Base-by-base conservation (phyloP, 139 green algal genomes). In the Chlamydomonas sphaeroides region DNA sequence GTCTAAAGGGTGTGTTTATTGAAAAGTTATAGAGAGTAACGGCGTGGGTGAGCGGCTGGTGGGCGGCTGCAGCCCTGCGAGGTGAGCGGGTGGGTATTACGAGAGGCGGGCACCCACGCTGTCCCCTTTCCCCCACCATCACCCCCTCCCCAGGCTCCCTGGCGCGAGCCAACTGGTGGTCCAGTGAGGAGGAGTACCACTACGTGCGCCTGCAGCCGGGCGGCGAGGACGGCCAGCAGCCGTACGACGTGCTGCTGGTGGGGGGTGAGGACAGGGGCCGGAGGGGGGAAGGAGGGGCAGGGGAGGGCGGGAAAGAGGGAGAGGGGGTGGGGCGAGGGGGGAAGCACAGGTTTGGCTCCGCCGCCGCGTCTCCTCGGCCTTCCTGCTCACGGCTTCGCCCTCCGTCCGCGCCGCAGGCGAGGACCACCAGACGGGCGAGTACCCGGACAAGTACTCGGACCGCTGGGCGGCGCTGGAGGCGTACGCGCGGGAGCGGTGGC, bases 171-270 rank as follows among this genome's bases (percentile, higher is more conserved):
- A 69, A 89, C 49, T 95, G 87, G 84, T 95, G 92, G 92, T 71
- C 76, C 63, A 95, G 92, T 0, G 90, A 75, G n/a, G 78, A 87
- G 41, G 68, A 69, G 5, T 95, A 95, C 85, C 92, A 95, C 57
- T 95, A 95, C 70, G 67, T 93, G 0, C 84, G 92, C 35, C 56
- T 89, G 51, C 87, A 91, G 33, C 74, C 89, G 18, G 79, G 83
- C 51, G 79, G 91, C 45, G 62, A 51, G 42, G 75, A 82, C 62
- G 75, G 75, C 32, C 36, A 30, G 0, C 42, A 63, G n/a, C 69
- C 84, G 3, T 57, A 90, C 28, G 83, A 95, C 45, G 84, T 93
- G 33, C 79, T 94, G n/a, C 49, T 95, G 25, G 83, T 95, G 10
- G 85, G 90, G 25, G 91, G 91, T 79, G 81, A 68, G 72, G 45